A percentile compares a stretch with the other conserved stretches of the same genome.
phyloP scores from a whole-genome alignment of 2,329 filamentous ascomycete species.

The Polytolypa hystricis region DNA sequence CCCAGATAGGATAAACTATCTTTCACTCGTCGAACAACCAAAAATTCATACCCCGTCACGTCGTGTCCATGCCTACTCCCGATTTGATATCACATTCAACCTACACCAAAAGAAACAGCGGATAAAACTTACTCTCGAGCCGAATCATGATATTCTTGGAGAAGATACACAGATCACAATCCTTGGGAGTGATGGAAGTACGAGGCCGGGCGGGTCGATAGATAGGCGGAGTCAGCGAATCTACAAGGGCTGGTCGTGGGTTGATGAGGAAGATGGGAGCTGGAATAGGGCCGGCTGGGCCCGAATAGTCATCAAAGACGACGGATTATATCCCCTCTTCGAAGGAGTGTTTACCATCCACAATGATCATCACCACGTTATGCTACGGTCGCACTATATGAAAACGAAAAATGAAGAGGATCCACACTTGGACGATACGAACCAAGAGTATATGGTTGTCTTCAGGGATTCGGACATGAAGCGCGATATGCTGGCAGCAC shows the following conservation, averaged over 20 bases:
- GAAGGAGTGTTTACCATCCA: conserved; percentile 78
- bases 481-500: conserved; percentile 40
- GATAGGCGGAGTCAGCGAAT: conserved; percentile 66
- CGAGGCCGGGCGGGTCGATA: conserved; percentile 57
- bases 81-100: conserved; percentile 76
- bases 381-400: conserved; percentile 62
- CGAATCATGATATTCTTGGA: conserved; percentile 81
- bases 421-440: conserved; percentile 47
- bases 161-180: conserved; percentile 64
- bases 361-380: conserved; percentile 77
- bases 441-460: conserved; percentile 72
- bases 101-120: conserved; percentile 56
- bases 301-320: conserved; percentile 62
- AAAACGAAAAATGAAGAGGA: conserved; percentile 62
- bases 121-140: conserved; percentile 70
- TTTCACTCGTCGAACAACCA: conserved; percentile 63
- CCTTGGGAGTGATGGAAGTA: conserved; percentile 58
- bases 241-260: conserved; percentile 68
- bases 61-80: conserved; percentile 65
- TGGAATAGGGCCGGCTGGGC: conserved; percentile 85
- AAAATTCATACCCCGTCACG: conserved; percentile 68
- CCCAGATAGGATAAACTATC: conserved; percentile 64
- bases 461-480: conserved; percentile 82
- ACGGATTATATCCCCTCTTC: conserved; percentile 71
- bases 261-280: conserved; percentile 50